A percentile compares a stretch with the other conserved stretches of the same genome.
phyloP scores from a whole-genome alignment of 1,284 basidiomycete genomes.

The Sporisorium scitamineum region DNA sequence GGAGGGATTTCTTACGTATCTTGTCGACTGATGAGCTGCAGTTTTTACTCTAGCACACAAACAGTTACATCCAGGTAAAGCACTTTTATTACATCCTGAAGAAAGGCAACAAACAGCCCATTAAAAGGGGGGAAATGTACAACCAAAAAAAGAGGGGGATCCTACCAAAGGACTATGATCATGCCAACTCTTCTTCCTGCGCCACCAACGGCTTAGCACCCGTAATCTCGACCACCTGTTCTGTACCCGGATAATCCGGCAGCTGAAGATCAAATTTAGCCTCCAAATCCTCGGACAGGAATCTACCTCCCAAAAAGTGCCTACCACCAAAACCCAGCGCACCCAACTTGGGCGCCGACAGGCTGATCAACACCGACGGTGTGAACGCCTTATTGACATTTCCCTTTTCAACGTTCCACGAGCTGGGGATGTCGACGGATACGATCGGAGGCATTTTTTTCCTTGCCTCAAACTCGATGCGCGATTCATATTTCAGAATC shows the following conservation, averaged over 20 bases:
- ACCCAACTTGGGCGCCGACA: constrained; percentile 95
- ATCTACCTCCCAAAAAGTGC: constrained; percentile 93
- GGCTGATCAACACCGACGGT: constrained; percentile 85
- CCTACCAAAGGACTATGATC: too few species aligned
- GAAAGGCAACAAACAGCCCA: background rate
- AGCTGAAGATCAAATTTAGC: constrained; percentile 53
- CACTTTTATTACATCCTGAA: background rate
- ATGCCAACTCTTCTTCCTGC: constrained; percentile 17
- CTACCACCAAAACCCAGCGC: constrained; percentile 78
- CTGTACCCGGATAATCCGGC: constrained; percentile 57
- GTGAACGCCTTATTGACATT: constrained; percentile 73
- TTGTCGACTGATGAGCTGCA: constrained; percentile 12
- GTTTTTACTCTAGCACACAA: constrained; percentile 9
- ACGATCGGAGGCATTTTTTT: constrained; percentile 63
- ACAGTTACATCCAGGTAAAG: background rate
- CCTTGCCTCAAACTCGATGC: constrained; percentile 59
- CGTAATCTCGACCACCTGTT: constrained; percentile 67
- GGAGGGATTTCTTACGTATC: constrained; percentile 4
- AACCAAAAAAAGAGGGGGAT: too few species aligned
- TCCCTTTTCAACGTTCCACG: constrained; percentile 91
- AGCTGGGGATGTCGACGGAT: constrained; percentile 90
- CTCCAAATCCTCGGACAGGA: constrained; percentile 75
- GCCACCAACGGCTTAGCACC: constrained; percentile 37
- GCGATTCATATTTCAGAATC: constrained; percentile 72
- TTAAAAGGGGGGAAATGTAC: background rate